Evolutionary conservation across 345 rosid genomes (phyloP).

Genomic region (Corymbia maculata): DNA sequence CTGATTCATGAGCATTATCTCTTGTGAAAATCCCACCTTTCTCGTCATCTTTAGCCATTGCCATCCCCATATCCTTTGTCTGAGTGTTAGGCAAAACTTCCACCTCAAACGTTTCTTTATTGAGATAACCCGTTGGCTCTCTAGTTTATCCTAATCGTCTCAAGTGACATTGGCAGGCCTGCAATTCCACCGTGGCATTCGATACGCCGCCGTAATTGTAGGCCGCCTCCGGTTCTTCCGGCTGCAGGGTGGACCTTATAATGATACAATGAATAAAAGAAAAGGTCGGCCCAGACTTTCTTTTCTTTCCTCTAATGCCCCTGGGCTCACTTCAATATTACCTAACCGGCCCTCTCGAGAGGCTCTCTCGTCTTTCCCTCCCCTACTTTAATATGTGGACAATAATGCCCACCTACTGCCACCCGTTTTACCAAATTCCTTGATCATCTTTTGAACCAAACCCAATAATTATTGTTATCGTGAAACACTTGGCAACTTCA

Average conservation of each 20-base stretch:
- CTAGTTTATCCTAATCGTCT: background rate
- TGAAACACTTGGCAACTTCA: background rate
- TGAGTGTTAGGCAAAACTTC: background rate
- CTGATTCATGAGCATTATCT: background rate
- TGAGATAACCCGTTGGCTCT: background rate
- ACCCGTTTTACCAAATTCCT: background rate
- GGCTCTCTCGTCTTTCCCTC: background rate
- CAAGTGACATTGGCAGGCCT: background rate
- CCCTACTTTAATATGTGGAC: background rate
- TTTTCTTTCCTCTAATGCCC: background rate
- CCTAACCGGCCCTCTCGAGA: background rate
- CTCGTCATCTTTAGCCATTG: background rate
- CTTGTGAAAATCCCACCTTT: background rate
- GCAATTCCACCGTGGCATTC: background rate
- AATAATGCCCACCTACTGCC: slow-evolving; percentile 6
- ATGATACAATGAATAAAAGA: too few relatives aligned
- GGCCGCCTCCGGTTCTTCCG: background rate
- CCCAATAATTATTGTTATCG: background rate
- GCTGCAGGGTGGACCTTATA: background rate
- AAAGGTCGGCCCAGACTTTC: background rate
- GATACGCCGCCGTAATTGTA: slow-evolving; percentile 5
- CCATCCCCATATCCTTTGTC: too few relatives aligned
- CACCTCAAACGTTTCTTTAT: background rate
- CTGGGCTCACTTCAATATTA: background rate
- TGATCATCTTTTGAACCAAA: background rate